phyloP scores from a whole-genome alignment of 345 rosid genomes.

The Aegle marmelos region DNA sequence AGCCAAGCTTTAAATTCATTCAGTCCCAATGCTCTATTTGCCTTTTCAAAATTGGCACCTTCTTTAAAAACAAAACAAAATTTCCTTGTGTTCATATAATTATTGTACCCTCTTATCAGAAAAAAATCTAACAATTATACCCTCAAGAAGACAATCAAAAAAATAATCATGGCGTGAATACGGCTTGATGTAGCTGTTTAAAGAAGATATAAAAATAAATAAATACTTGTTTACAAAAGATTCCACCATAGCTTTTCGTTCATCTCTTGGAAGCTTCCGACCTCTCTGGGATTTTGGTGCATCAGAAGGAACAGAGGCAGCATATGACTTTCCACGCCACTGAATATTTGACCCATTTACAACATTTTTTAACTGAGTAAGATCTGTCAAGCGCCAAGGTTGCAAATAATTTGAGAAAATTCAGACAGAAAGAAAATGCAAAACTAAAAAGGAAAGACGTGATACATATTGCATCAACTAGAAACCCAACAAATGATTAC shows the following conservation, averaged over 20 bases:
- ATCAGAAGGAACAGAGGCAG: constrained; percentile 38
- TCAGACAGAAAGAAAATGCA: not conserved
- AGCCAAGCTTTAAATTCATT: not conserved
- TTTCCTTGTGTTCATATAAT: not conserved
- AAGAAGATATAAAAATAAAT: not conserved
- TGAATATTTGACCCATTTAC: constrained; percentile 22
- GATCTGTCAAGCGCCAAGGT: constrained; percentile 14
- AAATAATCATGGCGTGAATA: not conserved
- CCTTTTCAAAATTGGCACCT: not conserved
- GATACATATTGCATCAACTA: not conserved
- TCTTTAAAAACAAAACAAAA: not conserved
- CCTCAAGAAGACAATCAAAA: not conserved
- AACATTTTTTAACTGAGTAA: constrained; percentile 1
- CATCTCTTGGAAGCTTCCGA: constrained; percentile 34
- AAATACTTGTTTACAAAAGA: constrained; percentile 38
- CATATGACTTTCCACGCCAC: constrained; percentile 31
- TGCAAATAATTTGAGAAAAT: not conserved
- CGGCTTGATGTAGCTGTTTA: not conserved
- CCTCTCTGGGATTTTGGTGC: constrained; percentile 17
- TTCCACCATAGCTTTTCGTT: constrained; percentile 41
- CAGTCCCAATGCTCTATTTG: not conserved
- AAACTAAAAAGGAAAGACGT: not conserved
- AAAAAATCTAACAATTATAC: not conserved
- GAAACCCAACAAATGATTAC: not conserved
- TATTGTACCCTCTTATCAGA: not conserved